Percentiles rank a stretch among this genome's conserved stretches.
These are phyloP conservation scores for Amanita polypyramis DNA, from an alignment of 768 basidiomycete genomes.

Conservation along the genomic window DNA sequence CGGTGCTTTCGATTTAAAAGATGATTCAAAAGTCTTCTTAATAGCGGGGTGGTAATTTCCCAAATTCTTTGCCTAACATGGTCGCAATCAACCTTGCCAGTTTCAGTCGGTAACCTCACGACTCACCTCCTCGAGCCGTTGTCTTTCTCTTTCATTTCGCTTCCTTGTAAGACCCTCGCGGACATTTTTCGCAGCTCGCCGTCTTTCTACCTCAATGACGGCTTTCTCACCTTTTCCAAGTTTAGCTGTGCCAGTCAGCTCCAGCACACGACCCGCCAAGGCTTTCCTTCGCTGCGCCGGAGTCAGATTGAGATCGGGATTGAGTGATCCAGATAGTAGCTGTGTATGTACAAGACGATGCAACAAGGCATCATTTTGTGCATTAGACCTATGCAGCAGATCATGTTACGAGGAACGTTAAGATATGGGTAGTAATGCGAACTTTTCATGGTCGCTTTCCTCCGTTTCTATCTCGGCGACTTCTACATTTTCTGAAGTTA, in stretches of 20 bases:
- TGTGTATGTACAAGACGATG: constrained; percentile 76
- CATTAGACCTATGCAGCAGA: constrained; percentile 45
- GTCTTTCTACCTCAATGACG: constrained; percentile 52
- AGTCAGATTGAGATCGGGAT: constrained; percentile 47
- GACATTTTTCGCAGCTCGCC: constrained; percentile 61
- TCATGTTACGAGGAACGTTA: not conserved
- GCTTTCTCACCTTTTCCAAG: constrained; percentile 65
- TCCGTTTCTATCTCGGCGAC: constrained; percentile 18
- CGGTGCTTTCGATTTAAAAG: constrained; percentile 12
- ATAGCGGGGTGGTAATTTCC: constrained; percentile 79
- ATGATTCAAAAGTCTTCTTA: constrained; percentile 50
- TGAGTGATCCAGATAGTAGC: constrained; percentile 63
- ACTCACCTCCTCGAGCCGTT: constrained; percentile 59
- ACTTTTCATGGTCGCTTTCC: constrained; percentile 52
- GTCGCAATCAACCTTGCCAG: constrained; percentile 1
- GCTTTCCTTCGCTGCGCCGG: constrained; percentile 66
- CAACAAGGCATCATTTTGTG: constrained; percentile 67
- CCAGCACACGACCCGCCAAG: constrained; percentile 66
- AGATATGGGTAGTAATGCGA: not conserved
- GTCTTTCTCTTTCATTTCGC: constrained; percentile 42
- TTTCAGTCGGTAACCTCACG: constrained; percentile 17
- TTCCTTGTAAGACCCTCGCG: constrained; percentile 61
- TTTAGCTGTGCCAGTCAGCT: constrained; percentile 55
- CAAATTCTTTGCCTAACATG: constrained; percentile 60
- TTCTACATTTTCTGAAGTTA: constrained; percentile 27